Conservation (phyloP, 768 basidiomycete genomes). For the Harrya chromipes region DNA sequence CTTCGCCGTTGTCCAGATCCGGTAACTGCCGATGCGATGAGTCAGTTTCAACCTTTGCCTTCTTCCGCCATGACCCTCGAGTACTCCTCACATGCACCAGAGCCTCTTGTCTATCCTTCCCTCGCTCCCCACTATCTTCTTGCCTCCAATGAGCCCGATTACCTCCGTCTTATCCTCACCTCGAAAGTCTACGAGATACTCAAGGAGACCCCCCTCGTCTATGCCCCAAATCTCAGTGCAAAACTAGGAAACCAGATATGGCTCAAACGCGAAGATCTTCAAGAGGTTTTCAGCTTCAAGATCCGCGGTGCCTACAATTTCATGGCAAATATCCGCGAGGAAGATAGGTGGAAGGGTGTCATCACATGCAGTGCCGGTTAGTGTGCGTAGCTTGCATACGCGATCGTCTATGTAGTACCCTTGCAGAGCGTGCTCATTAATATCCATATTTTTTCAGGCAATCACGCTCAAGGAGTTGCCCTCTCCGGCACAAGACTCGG, state of each 20-base stretch:
- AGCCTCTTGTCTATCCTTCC: conserved; percentile 63
- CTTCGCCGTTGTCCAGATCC: conserved; percentile 7
- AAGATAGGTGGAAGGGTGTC: conserved; percentile 96
- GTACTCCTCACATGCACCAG: conserved; percentile 66
- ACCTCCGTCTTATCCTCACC: conserved; percentile 84
- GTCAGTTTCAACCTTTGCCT: conserved; percentile 1
- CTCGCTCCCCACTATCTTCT: conserved; percentile 65
- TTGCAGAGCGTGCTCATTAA: not conserved
- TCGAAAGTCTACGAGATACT: conserved; percentile 88
- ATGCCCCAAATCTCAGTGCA: conserved; percentile 81
- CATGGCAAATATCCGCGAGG: conserved; percentile 84
- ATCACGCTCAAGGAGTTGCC: conserved; percentile 98
- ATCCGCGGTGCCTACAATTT: conserved; percentile 98
- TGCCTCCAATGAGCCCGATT: conserved; percentile 72
- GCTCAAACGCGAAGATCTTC: conserved; percentile 96
- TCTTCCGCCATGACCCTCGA: conserved; percentile 42
- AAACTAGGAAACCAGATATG: conserved; percentile 91
- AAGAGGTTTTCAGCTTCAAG: conserved; percentile 98
- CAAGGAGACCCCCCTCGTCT: conserved; percentile 86
- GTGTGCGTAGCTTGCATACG: conserved; percentile 48
- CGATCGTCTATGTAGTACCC: conserved; percentile 1
- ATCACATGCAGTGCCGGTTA: conserved; percentile 97
- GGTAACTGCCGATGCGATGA: conserved; percentile 14
- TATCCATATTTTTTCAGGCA: conserved; percentile 52
- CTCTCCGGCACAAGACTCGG: conserved; percentile 84